These are phyloP conservation scores for Metschnikowia gelsemii DNA, from an alignment of 805 yeast genomes.

Conservation along the genomic window DNA sequence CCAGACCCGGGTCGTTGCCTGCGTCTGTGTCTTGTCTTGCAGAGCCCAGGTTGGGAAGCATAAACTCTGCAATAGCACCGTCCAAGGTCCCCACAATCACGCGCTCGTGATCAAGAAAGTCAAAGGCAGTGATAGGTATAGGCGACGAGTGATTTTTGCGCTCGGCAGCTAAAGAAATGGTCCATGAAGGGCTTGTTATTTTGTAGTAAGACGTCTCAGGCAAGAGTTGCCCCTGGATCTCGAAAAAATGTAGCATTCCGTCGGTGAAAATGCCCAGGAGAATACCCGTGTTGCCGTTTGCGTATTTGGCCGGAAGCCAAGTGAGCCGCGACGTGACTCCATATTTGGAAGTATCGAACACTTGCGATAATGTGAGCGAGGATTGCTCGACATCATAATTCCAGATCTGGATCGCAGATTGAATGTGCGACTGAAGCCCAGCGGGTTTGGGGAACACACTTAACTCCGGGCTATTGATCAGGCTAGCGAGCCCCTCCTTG, in stretches of 20 bases:
- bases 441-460: conserved; percentile 27
- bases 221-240: conserved; percentile 24
- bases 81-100: conserved; percentile 57
- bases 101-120: conserved; percentile 42
- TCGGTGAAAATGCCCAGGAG: conserved; percentile 56
- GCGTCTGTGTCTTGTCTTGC: background rate
- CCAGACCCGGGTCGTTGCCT: no score
- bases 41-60: conserved; percentile 31
- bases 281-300: conserved; percentile 34
- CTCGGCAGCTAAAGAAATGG: conserved; percentile 16
- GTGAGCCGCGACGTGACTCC: conserved; percentile 46
- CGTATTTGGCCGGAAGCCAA: conserved; percentile 40
- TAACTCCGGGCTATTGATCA: conserved; percentile 28
- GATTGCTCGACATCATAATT: conserved; percentile 26
- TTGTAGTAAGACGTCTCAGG: conserved; percentile 16
- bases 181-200: conserved; percentile 26
- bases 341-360: conserved; percentile 35
- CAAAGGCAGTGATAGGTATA: conserved; percentile 45
- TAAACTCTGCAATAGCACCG: conserved; percentile 61
- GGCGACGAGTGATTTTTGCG: conserved; percentile 4
- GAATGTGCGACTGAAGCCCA: conserved; percentile 13
- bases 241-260: conserved; percentile 53
- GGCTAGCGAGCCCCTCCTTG: conserved; percentile 22
- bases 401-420: conserved; percentile 48
- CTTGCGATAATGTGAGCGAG: conserved; percentile 27